Base-by-base conservation (phyloP, 345 rosid species). In the Cochlearia excelsa region DNA sequence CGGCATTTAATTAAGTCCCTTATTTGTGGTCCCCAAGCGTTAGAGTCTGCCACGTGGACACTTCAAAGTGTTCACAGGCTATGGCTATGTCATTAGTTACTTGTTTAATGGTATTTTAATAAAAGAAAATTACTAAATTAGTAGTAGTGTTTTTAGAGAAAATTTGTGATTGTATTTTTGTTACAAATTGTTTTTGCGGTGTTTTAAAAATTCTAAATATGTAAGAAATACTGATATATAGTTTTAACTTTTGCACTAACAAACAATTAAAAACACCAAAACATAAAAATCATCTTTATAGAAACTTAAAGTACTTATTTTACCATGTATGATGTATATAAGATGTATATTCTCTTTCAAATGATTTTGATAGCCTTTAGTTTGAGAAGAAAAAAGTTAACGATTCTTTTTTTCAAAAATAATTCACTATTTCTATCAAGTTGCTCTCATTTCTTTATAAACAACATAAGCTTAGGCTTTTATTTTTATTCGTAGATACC, bases 391-490 rank as follows among this genome's bases (percentile, higher is more conserved):
- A 2, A 57, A 56, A 70, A 63, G 39, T 30, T 51, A 3, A 57
- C 35, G 74, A 63, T 57, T 64, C 74, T 57, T 70, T 57, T 57
- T 64, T 49, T 57, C 63, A 29, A 45, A 8, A 49, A 52, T 45
- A 52, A 26, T 26, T 56, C 64, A 50, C 47, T 6, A 63, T 63
- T 16, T 63, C 43, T 43, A 57, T 35, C 74, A 63, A 70, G 54
- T 70, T 70, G 69, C 55, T 63, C 39, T 50, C 48, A 30, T 35
- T 30, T 11, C 7, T 43, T 4, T 1, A n/a, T 53, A 60, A 35
- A 46, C 53, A 30, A 52, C 29, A 52, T 52, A 58, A 49, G 31
- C 43, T 52, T 53, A 51, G 37, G 55, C 54, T 46, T 49, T 59
- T 52, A 38, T 29, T 39, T 59, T 52, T 41, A 59, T 45, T 35